Base-by-base conservation (phyloP, 768 basidiomycete genomes). In the Ramaria sp. region DNA sequence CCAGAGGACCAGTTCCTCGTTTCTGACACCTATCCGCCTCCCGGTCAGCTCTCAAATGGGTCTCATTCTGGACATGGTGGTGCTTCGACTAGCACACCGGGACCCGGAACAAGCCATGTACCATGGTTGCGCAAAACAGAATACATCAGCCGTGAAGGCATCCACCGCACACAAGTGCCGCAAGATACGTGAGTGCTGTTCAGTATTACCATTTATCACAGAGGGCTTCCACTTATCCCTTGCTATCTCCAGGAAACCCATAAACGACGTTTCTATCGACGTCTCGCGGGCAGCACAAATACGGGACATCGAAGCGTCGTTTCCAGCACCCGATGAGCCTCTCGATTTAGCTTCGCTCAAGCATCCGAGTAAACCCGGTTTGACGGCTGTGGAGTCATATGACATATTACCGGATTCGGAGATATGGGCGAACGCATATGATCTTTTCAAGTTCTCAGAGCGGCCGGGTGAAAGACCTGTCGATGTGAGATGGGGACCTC, bases 91-190 rank as follows among this genome's bases (percentile, higher is more conserved):
- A 67, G 25, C 61, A 68, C 1, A 63, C 65, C 68, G 5, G 64
- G 62, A 28, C 70, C 73, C 18, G 71, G 71, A 22, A 61, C 71
- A 13, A 69, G 76, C 16, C 76, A 90, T 55, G 93, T 96, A 10
- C 76, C 89, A 1, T 97, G 94, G 94, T 73, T 97, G 50, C 77
- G 94, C 50, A 91, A 88, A 66, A 95, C 93, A 0, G 92, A 93
- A 62, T 94, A 96, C 62, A 77, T 94, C 52, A 84, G 80, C 56
- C 69, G 85, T 60, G 75, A 77, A 70, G 80, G 70, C 66, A 75
- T 52, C 61, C 74, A 58, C 65, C 80, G 65, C 63, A 66, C 57
- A 55, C 70, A 59, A 24, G 66, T 62, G 55, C 16, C 63, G 25
- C 73, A 77, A 38, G 87, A 88, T 65, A 66, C 74, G 87, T 87